A percentile compares a stretch with the other conserved stretches of the same genome.
Evolutionary conservation across 2,329 filamentous ascomycete species (phyloP).

Genomic region (Fusarium abutilonis): DNA sequence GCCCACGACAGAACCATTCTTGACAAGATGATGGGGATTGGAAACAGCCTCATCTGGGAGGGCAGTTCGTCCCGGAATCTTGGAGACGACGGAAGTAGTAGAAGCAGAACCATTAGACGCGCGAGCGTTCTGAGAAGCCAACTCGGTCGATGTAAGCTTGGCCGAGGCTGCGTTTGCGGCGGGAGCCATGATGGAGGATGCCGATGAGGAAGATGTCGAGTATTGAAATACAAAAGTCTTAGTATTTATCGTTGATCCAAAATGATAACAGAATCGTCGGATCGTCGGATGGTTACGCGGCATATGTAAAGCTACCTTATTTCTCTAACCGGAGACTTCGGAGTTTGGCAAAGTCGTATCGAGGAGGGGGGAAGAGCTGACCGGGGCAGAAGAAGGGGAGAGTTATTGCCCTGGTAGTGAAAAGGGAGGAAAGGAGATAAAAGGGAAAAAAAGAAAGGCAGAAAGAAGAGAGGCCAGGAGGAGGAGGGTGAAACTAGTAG

Average conservation of each 20-base stretch:
- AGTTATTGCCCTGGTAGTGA: not conserved
- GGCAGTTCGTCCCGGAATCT: slow-evolving; percentile 48
- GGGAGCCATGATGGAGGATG: slow-evolving; percentile 35
- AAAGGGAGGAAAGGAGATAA: slow-evolving; percentile 3
- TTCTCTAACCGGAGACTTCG: slow-evolving; percentile 26
- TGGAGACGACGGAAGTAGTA: slow-evolving; percentile 48
- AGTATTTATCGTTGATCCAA: slow-evolving; percentile 24
- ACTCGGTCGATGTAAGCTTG: slow-evolving; percentile 27
- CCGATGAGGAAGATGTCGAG: slow-evolving; percentile 25
- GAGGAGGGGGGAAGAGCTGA: slow-evolving; percentile 17
- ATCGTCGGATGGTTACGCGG: slow-evolving; percentile 36
- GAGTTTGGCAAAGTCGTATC: slow-evolving; percentile 15
- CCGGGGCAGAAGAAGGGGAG: not conserved
- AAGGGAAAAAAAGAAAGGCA: not conserved
- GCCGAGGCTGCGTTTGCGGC: slow-evolving; percentile 27
- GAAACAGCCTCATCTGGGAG: slow-evolving; percentile 56
- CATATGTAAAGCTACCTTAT: slow-evolving; percentile 32
- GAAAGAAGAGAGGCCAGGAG: not conserved
- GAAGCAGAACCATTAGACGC: slow-evolving; percentile 14
- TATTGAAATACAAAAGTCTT: slow-evolving; percentile 12
- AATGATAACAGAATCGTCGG: slow-evolving; percentile 36
- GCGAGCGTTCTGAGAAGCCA: slow-evolving; percentile 26
- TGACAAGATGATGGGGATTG: slow-evolving; percentile 61
- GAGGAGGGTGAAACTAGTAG: slow-evolving; percentile 10
- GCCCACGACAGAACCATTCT: slow-evolving; percentile 52